Evolutionary conservation across 2,329 filamentous ascomycete species (phyloP).

Genomic region (Fusarium ambrosium): DNA sequence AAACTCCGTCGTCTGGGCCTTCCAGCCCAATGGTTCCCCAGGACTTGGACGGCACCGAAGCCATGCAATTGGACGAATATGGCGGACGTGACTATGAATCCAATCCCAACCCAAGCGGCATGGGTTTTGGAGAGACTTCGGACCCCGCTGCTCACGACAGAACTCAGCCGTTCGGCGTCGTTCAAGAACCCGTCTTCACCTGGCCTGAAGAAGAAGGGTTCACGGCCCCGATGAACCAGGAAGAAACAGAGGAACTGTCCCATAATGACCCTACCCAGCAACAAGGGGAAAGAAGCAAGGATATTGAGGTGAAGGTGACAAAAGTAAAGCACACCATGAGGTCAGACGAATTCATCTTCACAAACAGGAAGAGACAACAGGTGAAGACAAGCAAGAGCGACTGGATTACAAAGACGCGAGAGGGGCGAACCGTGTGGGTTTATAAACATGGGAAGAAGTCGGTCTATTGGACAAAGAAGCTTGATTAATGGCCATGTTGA

Average conservation of each 20-base stretch:
- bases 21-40: too few species aligned
- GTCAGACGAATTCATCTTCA: background rate
- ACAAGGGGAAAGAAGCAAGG: background rate
- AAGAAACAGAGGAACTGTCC: background rate
- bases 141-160: background rate
- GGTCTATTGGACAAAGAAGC: background rate
- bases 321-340: background rate
- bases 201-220: background rate
- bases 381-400: background rate
- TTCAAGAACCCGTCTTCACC: background rate
- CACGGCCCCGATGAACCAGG: background rate
- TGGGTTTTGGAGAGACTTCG: background rate
- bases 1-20: background rate
- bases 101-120: background rate
- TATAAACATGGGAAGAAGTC: conserved; percentile 1
- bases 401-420: background rate
- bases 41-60: background rate
- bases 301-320: conserved; percentile 1
- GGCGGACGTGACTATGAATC: background rate
- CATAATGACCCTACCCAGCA: background rate
- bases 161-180: background rate
- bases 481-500: background rate
- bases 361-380: background rate
- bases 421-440: conserved; percentile 3
- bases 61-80: background rate